These are phyloP conservation scores for Penicillium sp. DNA, from an alignment of 2,329 filamentous ascomycete genomes.

Conservation along the genomic window DNA sequence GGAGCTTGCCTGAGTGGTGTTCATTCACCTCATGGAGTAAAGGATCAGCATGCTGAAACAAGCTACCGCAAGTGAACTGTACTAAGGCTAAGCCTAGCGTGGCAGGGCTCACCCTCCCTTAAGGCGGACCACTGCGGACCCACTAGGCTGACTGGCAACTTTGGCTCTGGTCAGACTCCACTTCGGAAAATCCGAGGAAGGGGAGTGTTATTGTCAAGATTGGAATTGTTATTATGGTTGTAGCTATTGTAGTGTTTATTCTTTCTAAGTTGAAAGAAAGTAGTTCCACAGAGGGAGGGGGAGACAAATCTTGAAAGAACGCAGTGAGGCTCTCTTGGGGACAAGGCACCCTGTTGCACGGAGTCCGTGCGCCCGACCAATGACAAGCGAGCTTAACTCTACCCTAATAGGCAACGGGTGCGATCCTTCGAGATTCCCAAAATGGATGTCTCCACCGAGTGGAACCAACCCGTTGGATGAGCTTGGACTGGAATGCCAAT, in stretches of 20 bases:
- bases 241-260: background rate
- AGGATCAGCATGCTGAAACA: conserved; percentile 21
- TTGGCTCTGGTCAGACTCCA: background rate
- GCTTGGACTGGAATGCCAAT: conserved; percentile 16
- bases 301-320: background rate
- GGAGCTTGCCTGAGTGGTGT: background rate
- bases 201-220: background rate
- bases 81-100: background rate
- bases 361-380: conserved; percentile 10
- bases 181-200: background rate
- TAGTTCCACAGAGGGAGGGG: background rate
- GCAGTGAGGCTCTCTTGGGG: background rate
- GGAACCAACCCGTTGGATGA: conserved; percentile 23
- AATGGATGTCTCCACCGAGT: conserved; percentile 6
- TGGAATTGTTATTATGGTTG: background rate
- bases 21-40: conserved; percentile 11
- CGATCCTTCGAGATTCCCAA: conserved; percentile 17
- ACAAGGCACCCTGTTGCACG: background rate
- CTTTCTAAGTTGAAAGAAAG: background rate
- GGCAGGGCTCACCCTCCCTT: conserved; percentile 3
- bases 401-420: conserved; percentile 5
- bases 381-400: background rate
- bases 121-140: conserved; percentile 13
- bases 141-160: conserved; percentile 18
- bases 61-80: conserved; percentile 10